Base-by-base conservation (phyloP, 2,329 filamentous ascomycete species). In the Fulvia fulva region DNA sequence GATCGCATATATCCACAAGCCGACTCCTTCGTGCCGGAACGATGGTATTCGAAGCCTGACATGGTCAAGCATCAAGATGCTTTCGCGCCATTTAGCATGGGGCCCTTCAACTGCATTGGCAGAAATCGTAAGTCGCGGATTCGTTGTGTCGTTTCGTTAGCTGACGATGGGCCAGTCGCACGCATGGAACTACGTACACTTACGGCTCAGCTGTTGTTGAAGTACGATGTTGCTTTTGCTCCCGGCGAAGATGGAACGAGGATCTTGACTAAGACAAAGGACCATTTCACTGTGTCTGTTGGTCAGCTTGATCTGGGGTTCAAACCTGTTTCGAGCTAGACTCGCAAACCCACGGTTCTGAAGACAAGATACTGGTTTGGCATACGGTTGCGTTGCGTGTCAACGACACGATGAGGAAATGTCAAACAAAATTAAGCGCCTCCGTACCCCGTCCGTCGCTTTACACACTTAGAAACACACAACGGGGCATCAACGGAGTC, bases 61-160 rank as follows among this genome's bases (percentile, higher is more conserved):
- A 64, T 74, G 30, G 62, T 75, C 53, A 71, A 70, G 59, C 67
- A 75, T 25, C 69, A 68, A 32, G 62, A 65, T 9, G 73, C 73
- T 4, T 76, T 74, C 63, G 69, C 69, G 5, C 74, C 74, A 1
- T 76, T 75, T 53, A 68, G 65, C 4, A 65, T 64, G 37, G 73
- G 73, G 7, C 64, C 68, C 2, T 72, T 71, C 51, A 67, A 67
- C 41, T 76, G 75, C 63, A 74, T 76, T 57, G 75, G 75, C 45
- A 68, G 70, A 34, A 67, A 66, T 53, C 55, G 59, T 61, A 56
- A 52, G 57, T 59, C 26, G 12, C 19, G 49, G 34, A 37, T 19
- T 14, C 22, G 32, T n/a, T 9, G 2, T 32, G 46, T 12, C n/a
- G 28, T 12, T 34, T 22, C 22, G 19, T n/a, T 45, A 12, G 28